These are phyloP conservation scores for Mycena kentingensis DNA, from an alignment of 768 basidiomycete species.

Conservation along the genomic window DNA sequence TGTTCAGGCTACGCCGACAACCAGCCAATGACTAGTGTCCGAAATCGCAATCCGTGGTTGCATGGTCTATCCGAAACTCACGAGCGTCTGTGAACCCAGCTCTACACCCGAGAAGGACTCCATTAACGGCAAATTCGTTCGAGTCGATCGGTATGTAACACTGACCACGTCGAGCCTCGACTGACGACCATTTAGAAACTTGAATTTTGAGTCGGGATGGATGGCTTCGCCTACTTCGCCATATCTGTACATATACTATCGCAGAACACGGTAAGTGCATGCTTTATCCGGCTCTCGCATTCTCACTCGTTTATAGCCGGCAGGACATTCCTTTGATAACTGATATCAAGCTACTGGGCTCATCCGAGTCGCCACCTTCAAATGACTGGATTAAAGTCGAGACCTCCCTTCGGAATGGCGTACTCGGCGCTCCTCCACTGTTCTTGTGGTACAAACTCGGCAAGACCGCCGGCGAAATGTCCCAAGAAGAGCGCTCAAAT, in stretches of 20 bases:
- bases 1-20: not conserved
- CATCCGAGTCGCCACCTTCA: constrained; percentile 49
- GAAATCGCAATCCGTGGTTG: constrained; percentile 77
- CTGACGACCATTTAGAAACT: constrained; percentile 5
- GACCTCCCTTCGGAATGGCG: constrained; percentile 65
- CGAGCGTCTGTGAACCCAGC: constrained; percentile 66
- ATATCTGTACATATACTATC: constrained; percentile 71
- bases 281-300: not conserved
- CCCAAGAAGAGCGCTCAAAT: constrained; percentile 53
- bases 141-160: constrained; percentile 65
- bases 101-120: constrained; percentile 74
- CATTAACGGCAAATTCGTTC: constrained; percentile 85
- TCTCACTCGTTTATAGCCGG: constrained; percentile 41
- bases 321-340: constrained; percentile 80
- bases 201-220: constrained; percentile 21
- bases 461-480: constrained; percentile 65
- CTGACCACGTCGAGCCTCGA: constrained; percentile 55
- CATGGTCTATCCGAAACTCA: constrained; percentile 58
- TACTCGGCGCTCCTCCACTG: constrained; percentile 55
- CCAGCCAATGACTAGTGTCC: constrained; percentile 53
- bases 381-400: constrained; percentile 66
- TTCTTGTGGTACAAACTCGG: constrained; percentile 80
- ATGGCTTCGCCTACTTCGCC: constrained; percentile 19
- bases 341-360: constrained; percentile 64
- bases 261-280: constrained; percentile 58